Evolutionary conservation across 352 stramenopile genomes (phyloP).

Genomic region (Phytophthora pini): DNA sequence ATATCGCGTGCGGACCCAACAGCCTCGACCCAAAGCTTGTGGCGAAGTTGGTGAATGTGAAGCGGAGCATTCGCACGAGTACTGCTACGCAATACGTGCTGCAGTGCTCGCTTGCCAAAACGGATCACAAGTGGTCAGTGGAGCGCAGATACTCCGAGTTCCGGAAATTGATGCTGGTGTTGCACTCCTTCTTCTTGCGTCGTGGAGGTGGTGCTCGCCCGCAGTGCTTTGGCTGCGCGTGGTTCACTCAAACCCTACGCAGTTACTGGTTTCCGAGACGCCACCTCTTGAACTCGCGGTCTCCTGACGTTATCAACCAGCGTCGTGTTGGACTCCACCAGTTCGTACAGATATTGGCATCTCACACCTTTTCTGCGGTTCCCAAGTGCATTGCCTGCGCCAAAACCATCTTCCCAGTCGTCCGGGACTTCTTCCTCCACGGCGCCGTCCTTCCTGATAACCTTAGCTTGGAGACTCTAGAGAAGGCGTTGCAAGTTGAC

Average conservation of each 20-base stretch:
- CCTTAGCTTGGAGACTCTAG: constrained; percentile 41
- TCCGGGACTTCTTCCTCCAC: constrained; percentile 73
- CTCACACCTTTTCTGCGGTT: constrained; percentile 80
- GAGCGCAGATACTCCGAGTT: constrained; percentile 81
- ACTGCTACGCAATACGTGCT: constrained; percentile 53
- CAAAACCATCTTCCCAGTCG: constrained; percentile 54
- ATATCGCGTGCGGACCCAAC: constrained; percentile 57
- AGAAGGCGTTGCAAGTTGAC: constrained; percentile 39
- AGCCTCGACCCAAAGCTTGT: constrained; percentile 62
- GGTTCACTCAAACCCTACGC: constrained; percentile 70
- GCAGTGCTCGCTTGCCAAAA: constrained; percentile 45
- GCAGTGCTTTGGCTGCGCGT: constrained; percentile 80
- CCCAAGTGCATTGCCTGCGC: constrained; percentile 76
- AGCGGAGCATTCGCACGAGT: constrained; percentile 6
- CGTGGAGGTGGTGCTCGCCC: constrained; percentile 30
- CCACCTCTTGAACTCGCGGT: constrained; percentile 58
- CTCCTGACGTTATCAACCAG: constrained; percentile 48
- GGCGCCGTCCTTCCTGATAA: constrained; percentile 29
- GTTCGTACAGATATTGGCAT: constrained; percentile 61
- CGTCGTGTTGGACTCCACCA: constrained; percentile 58
- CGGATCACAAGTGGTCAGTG: constrained; percentile 62
- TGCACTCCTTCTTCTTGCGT: constrained; percentile 59
- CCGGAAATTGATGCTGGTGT: constrained; percentile 51
- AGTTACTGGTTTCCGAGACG: constrained; percentile 71
- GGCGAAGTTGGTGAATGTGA: constrained; percentile 45